Evolutionary conservation across 495 filamentous ascomycete species (phyloP).

Genomic region (Aeminium ludgeri): DNA sequence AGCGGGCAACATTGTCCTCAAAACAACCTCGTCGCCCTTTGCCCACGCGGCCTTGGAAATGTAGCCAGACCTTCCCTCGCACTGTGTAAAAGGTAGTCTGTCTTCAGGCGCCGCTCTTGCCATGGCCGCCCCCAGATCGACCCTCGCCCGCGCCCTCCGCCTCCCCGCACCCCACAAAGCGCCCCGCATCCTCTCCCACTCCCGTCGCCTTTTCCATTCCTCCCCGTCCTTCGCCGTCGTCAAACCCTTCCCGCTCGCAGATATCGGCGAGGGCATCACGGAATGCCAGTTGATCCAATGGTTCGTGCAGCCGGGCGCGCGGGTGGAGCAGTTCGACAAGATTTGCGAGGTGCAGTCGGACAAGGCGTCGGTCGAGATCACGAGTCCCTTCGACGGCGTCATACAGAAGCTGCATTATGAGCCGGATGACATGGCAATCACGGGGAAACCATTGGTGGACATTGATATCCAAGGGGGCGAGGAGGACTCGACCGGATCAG

Average conservation of each 20-base stretch:
- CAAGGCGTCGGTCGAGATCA: conserved; percentile 97
- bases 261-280: conserved; percentile 96
- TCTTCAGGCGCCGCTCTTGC: neutral
- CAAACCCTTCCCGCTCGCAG: conserved; percentile 79
- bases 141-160: neutral
- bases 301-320: conserved; percentile 92
- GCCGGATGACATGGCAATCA: conserved; percentile 86
- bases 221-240: conserved; percentile 41
- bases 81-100: too few species aligned
- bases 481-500: conserved; percentile 36
- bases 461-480: conserved; percentile 47
- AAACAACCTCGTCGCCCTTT: too few species aligned
- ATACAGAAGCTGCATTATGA: conserved; percentile 95
- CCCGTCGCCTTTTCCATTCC: conserved; percentile 38
- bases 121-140: neutral
- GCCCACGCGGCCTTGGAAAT: too few species aligned
- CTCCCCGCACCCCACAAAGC: neutral
- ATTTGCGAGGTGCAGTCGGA: conserved; percentile 96
- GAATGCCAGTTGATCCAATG: conserved; percentile 99
- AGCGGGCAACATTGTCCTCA: too few species aligned
- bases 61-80: too few species aligned
- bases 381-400: conserved; percentile 81
- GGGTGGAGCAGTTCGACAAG: conserved; percentile 94
- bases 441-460: conserved; percentile 67
- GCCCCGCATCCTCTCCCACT: neutral